Evolutionary conservation across 1,284 basidiomycete species (phyloP).

Genomic region (Microbotryum scabiosae): DNA sequence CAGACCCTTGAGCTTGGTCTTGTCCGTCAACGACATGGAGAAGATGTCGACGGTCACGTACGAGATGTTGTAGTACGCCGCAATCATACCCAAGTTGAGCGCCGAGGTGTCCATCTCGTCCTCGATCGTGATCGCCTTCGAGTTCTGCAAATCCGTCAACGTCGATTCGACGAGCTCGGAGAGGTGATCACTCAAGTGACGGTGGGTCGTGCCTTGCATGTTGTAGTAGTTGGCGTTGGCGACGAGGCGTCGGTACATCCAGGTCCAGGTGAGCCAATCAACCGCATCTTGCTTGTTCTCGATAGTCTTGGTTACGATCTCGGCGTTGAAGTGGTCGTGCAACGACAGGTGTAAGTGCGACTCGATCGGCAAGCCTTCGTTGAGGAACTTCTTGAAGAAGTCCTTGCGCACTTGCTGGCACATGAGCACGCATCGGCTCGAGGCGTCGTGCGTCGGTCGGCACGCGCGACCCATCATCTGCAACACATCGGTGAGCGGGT

Average conservation of each 20-base stretch:
- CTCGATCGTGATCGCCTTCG: constrained; percentile 87
- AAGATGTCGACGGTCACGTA: constrained; percentile 96
- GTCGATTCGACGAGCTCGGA: constrained; percentile 95
- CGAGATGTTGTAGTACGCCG: constrained; percentile 82
- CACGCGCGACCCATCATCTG: constrained; percentile 99
- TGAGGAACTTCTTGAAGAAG: constrained; percentile 90
- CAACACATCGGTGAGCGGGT: constrained; percentile 91
- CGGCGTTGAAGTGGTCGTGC: constrained; percentile 96
- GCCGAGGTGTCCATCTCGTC: constrained; percentile 72
- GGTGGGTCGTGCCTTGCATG: constrained; percentile 68
- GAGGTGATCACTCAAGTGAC: constrained; percentile 85
- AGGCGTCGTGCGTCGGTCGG: constrained; percentile 72
- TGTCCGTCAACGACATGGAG: constrained; percentile 86
- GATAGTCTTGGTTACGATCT: constrained; percentile 96
- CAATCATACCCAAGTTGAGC: constrained; percentile 92
- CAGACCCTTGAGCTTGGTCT: constrained; percentile 94
- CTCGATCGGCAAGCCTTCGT: constrained; percentile 95
- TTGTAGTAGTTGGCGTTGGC: constrained; percentile 82
- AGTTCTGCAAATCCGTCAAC: constrained; percentile 78
- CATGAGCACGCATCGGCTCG: constrained; percentile 88
- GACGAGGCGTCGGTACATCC: constrained; percentile 89
- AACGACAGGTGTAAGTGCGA: constrained; percentile 76
- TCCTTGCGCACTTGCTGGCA: constrained; percentile 65
- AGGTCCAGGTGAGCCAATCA: constrained; percentile 88
- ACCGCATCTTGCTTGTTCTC: constrained; percentile 74